These are phyloP conservation scores for Tuber calosporum DNA, from an alignment of 495 filamentous ascomycete genomes.

Conservation along the genomic window DNA sequence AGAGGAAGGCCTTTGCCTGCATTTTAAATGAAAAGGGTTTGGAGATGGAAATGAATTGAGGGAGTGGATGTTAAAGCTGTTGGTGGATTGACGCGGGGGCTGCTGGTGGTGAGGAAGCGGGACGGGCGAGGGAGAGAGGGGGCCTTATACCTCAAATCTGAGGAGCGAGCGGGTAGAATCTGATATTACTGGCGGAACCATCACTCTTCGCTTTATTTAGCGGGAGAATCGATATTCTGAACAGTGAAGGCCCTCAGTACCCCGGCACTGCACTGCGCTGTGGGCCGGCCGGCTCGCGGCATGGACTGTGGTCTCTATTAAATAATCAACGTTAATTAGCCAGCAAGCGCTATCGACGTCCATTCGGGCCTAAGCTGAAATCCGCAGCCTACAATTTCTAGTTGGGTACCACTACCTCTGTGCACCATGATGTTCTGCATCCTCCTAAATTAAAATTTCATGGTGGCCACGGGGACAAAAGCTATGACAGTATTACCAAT, in stretches of 20 bases:
- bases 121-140: background rate
- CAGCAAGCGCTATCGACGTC: too few relatives aligned
- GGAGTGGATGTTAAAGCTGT: background rate
- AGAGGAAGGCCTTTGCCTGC: background rate
- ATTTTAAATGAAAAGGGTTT: background rate
- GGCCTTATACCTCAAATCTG: background rate
- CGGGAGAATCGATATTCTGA: background rate
- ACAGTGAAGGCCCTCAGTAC: too few relatives aligned
- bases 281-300: too few relatives aligned
- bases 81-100: background rate
- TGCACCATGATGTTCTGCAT: background rate
- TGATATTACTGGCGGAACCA: background rate
- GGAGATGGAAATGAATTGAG: background rate
- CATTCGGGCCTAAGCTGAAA: background rate
- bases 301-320: too few relatives aligned
- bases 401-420: background rate
- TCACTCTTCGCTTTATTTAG: background rate
- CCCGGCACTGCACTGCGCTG: too few relatives aligned
- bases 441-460: background rate
- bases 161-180: too few relatives aligned
- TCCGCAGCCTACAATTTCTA: background rate
- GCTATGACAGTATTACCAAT: background rate
- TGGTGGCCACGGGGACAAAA: background rate
- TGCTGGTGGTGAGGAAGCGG: background rate
- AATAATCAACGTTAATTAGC: background rate